phyloP scores from a whole-genome alignment of 169 alveolate genomes.

The Amoebophrya sp. region DNA sequence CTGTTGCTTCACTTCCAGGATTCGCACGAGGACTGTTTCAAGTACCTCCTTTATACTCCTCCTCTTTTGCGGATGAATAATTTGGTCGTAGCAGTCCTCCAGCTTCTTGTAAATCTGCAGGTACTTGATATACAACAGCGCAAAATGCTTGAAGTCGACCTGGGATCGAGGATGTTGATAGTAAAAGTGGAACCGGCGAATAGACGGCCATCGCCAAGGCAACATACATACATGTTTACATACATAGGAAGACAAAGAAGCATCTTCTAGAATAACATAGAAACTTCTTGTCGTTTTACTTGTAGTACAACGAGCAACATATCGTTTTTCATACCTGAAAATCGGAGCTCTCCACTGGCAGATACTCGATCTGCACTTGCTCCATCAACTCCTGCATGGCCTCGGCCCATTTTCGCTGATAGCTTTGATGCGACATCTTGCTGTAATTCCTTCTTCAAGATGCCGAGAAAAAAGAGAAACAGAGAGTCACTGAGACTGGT shows the following conservation, averaged over 20 bases:
- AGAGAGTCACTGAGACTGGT: no score
- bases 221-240: neutral
- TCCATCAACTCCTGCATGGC: conserved; percentile 74
- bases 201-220: neutral
- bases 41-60: conserved; percentile 64
- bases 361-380: conserved; percentile 67
- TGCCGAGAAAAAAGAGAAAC: no score
- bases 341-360: conserved; percentile 57
- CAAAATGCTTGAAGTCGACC: conserved; percentile 62
- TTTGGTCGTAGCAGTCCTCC: conserved; percentile 78
- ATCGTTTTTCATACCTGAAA: conserved; percentile 33
- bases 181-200: conserved; percentile 43
- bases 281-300: neutral
- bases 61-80: conserved; percentile 81
- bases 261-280: neutral
- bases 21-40: conserved; percentile 65
- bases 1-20: conserved; percentile 66
- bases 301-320: neutral
- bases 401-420: conserved; percentile 61
- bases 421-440: conserved; percentile 39
- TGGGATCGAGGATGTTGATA: no score
- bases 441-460: no score
- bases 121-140: conserved; percentile 71
- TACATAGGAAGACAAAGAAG: neutral
- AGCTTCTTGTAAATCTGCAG: conserved; percentile 67